Evolutionary conservation across 257 asterid species (phyloP), one percentile per base, ranked within the genome.

Genomic region (Cordia subcordata): DNA sequence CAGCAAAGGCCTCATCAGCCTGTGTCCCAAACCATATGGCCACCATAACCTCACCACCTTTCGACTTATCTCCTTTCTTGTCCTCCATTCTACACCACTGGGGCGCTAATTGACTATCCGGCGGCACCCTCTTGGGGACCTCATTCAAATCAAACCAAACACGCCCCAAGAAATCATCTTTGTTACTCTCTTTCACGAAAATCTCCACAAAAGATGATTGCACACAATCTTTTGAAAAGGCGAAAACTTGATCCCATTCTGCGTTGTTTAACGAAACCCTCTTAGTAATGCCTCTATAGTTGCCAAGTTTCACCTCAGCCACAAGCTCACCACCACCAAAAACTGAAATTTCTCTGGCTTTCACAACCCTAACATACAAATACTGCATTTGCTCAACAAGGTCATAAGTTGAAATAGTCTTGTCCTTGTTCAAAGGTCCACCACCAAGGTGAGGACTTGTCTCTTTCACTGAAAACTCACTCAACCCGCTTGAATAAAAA

Each of bases 371-470:
- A 4, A 83, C 88, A 64, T 85, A 88, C 68, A 88, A 58, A 58
- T 88, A 88, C 81, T 85, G 96, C 95, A 88, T 82, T 71, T 85
- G 95, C 59, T 88, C 96, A 17, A 88, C 96, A 0, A 88, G 79
- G 60, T 88, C 96, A 57, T 88, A 82, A 5, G 95, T 86, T 11
- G 92, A 82, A 71, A 84, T 89, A 13, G 85, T 68, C 50, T 82
- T 89, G 49, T 84, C 88, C 60, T 73, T 82, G 65, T 72, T 79
- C 53, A 72, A 32, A 15, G 55, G 42, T 18, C 76, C 70, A 11
- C 95, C 91, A 35, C 97, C 97, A 5, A 90, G 86, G 38, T 78
- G 87, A 11, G 97, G 97, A 23, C 80, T 82, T 13, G 94, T 90
- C 56, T 90, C 95, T 71, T 86, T 90, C 20, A 90, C 49, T 4